Percentiles rank a stretch among this genome's conserved stretches.
Evolutionary conservation across 331 rosid genomes (phyloP).

Genomic region (Quercus tomentella): DNA sequence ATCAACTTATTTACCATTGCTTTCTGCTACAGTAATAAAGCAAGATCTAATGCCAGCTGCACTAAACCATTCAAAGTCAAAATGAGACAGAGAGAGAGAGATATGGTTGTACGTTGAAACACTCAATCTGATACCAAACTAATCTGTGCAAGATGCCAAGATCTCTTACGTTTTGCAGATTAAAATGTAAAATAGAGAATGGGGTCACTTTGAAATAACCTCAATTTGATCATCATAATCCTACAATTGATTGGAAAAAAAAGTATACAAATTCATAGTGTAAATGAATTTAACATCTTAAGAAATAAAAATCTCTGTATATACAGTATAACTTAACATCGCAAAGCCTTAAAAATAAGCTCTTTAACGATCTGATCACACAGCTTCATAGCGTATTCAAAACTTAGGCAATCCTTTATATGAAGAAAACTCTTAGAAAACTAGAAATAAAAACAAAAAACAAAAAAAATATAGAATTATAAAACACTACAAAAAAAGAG

Average conservation of each 20-base stretch:
- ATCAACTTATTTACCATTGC: not conserved
- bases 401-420: slow-evolving; percentile 6
- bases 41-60: slow-evolving; percentile 18
- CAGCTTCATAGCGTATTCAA: slow-evolving; percentile 20
- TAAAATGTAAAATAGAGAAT: not conserved
- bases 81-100: not conserved
- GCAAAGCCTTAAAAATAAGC: slow-evolving; percentile 14
- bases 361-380: slow-evolving; percentile 28
- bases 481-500: slow-evolving; percentile 1
- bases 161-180: not conserved
- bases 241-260: not conserved
- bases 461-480: not conserved
- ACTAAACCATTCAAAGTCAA: slow-evolving; percentile 17
- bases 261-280: not conserved
- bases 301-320: slow-evolving; percentile 10
- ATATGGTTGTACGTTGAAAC: too few species aligned
- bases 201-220: not conserved
- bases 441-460: not conserved
- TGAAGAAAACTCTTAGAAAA: slow-evolving; percentile 14
- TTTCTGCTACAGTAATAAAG: not conserved
- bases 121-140: not conserved
- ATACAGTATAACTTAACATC: slow-evolving; percentile 33
- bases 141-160: not conserved
- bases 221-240: not conserved
- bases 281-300: slow-evolving; percentile 11